Evolutionary conservation across 1,284 basidiomycete species (phyloP).

Genomic region (Peniophora sp.): DNA sequence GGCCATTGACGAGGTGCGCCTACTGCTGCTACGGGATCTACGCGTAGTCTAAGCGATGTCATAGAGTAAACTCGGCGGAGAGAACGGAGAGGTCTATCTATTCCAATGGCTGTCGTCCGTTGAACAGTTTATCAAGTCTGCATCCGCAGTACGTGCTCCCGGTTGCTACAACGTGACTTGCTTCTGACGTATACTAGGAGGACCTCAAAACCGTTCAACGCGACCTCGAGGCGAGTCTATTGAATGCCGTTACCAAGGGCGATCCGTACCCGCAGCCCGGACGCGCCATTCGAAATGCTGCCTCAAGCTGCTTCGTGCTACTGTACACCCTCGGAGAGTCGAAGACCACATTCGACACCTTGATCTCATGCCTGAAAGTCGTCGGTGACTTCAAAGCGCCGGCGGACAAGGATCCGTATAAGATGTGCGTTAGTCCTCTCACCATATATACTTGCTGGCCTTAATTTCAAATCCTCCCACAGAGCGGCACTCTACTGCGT

Average conservation of each 20-base stretch:
- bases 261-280: slow-evolving; percentile 73
- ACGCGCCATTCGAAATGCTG: slow-evolving; percentile 74
- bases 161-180: slow-evolving; percentile 1
- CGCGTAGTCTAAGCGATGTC: no score
- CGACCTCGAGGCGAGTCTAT: slow-evolving; percentile 51
- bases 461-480: slow-evolving; percentile 2
- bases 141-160: slow-evolving; percentile 35
- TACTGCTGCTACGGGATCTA: neutral
- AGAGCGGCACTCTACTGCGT: slow-evolving; percentile 77
- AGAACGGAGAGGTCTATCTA: slow-evolving; percentile 74
- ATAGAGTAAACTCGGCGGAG: slow-evolving; percentile 62
- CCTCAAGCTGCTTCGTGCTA: slow-evolving; percentile 69
- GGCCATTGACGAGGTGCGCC: slow-evolving; percentile 8
- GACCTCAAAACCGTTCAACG: slow-evolving; percentile 57
- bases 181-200: slow-evolving; percentile 32
- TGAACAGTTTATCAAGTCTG: slow-evolving; percentile 48
- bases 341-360: slow-evolving; percentile 78
- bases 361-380: slow-evolving; percentile 74
- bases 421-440: no score
- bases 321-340: slow-evolving; percentile 83
- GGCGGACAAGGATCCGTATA: slow-evolving; percentile 48
- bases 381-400: slow-evolving; percentile 63
- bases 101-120: slow-evolving; percentile 75
- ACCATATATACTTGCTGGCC: neutral
- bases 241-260: slow-evolving; percentile 55